A percentile compares a stretch with the other conserved stretches of the same genome.
These are phyloP conservation scores for Nasturtium officinale DNA, from an alignment of 345 rosid genomes.

Conservation along the genomic window DNA sequence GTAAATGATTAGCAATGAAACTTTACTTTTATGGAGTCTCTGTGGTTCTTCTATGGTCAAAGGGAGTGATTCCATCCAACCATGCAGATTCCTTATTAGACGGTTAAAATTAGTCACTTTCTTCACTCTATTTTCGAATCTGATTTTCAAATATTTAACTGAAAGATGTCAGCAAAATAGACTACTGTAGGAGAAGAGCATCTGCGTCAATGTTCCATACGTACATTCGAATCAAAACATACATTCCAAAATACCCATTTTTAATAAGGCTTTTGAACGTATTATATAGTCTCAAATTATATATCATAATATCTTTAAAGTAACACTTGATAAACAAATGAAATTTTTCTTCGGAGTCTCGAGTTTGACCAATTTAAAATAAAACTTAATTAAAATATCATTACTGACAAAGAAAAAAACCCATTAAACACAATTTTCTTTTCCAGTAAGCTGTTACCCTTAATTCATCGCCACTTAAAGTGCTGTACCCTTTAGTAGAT, in stretches of 20 bases:
- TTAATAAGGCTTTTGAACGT: not conserved
- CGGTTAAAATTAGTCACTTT: slow-evolving; percentile 33
- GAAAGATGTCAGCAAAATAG: slow-evolving; percentile 18
- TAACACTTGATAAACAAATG: not conserved
- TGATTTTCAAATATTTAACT: slow-evolving; percentile 23
- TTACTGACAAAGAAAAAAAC: not conserved
- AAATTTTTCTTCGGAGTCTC: not conserved
- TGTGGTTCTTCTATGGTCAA: slow-evolving; percentile 36
- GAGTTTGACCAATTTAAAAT: too few species aligned
- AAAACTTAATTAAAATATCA: not conserved
- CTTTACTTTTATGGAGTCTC: slow-evolving; percentile 16
- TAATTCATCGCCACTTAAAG: slow-evolving; percentile 9
- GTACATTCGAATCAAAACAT: slow-evolving; percentile 9
- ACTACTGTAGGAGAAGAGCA: slow-evolving; percentile 25
- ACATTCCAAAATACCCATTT: not conserved
- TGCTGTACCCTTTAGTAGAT: slow-evolving; percentile 18
- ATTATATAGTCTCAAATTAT: not conserved
- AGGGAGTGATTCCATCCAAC: slow-evolving; percentile 40
- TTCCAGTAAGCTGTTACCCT: not conserved
- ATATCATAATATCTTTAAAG: too few species aligned
- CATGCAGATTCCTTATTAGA: slow-evolving; percentile 41
- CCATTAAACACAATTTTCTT: not conserved
- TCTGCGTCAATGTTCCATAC: slow-evolving; percentile 30
- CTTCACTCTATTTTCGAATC: slow-evolving; percentile 14
- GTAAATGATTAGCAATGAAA: slow-evolving; percentile 11